Evolutionary conservation across 345 rosid species (phyloP), one percentile per base, ranked within the genome.

Genomic region (Rhizophora apiculata): DNA sequence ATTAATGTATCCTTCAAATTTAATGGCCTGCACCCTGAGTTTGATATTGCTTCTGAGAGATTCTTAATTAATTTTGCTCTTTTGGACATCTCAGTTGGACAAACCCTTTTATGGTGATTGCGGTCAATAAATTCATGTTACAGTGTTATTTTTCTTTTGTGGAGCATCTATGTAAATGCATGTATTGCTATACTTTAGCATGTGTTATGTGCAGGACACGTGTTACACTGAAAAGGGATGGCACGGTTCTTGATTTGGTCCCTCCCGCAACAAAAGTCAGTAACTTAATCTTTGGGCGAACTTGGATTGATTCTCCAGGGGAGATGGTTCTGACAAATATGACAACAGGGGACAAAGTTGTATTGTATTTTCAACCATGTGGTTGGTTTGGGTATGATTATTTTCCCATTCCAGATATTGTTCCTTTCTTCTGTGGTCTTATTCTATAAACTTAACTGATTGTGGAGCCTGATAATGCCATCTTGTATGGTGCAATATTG

Each of bases 311-410:
- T 65, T 80, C 93, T 0, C 82, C 83, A 11, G 96, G 96, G 69
- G 96, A 89, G 81, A 88, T 89, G 93, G 59, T 89, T 73, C 78
- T 89, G 82, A 85, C 93, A 62, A 89, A 89, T 83, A 54, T 83
- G 80, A 83, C 85, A 64, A 89, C 93, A 0, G 91, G 93, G 49
- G 93, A 89, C 70, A 89, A 89, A 83, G 89, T 70, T 30, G 88
- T 89, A 39, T 82, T 90, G 54, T 88, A 88, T 79, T 90, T 90
- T 74, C 93, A 90, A 79, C 96, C 91, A 31, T 90, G 96, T 31
- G 89, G 93, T 27, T 90, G 96, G 93, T 84, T 87, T 24, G 96
- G 96, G 96, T 89, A 82, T 78, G 78, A 39, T 51, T 27, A 63
- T 29, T 64, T 43, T 32, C 71, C 48, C 43, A 49, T 22, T 24